These are phyloP conservation scores for Phytophthora kernoviae DNA, from an alignment of 352 stramenopile genomes.

Conservation along the genomic window DNA sequence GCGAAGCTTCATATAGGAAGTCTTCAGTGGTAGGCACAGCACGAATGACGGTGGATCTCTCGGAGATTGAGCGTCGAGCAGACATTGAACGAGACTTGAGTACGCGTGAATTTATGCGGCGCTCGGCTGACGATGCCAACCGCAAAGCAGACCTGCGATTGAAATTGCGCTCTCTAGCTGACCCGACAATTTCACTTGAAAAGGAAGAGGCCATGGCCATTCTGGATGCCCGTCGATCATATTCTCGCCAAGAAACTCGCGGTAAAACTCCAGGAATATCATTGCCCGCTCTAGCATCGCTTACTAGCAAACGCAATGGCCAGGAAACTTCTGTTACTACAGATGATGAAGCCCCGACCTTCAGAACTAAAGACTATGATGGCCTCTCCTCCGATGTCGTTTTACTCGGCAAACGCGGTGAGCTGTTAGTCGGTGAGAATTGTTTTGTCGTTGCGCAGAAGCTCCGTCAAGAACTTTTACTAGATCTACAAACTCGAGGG, in stretches of 20 bases:
- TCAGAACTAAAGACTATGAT: constrained; percentile 61
- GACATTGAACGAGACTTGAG: constrained; percentile 53
- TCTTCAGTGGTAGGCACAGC: constrained; percentile 19
- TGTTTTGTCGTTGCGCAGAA: constrained; percentile 55
- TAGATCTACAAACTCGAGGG: constrained; percentile 40
- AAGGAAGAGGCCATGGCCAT: constrained; percentile 35
- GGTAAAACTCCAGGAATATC: constrained; percentile 9
- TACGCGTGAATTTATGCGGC: constrained; percentile 40
- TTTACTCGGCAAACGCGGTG: constrained; percentile 39
- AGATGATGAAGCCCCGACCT: constrained; percentile 34
- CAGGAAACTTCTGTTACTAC: not conserved
- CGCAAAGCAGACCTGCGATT: constrained; percentile 47
- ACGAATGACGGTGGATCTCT: constrained; percentile 33
- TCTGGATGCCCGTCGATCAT: constrained; percentile 12
- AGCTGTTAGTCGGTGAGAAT: constrained; percentile 60
- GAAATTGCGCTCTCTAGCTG: constrained; percentile 55
- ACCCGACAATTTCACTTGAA: constrained; percentile 56
- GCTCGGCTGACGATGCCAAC: constrained; percentile 34
- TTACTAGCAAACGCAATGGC: constrained; percentile 9
- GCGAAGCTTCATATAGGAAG: not conserved
- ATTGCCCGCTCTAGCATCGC: constrained; percentile 6
- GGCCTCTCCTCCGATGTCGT: constrained; percentile 52
- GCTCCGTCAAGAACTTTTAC: constrained; percentile 40
- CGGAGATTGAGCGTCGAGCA: constrained; percentile 44
- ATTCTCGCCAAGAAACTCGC: constrained; percentile 15